Evolutionary conservation across 148 eudicot genomes (phyloP).

Genomic region (Gaultheria prostrata): DNA sequence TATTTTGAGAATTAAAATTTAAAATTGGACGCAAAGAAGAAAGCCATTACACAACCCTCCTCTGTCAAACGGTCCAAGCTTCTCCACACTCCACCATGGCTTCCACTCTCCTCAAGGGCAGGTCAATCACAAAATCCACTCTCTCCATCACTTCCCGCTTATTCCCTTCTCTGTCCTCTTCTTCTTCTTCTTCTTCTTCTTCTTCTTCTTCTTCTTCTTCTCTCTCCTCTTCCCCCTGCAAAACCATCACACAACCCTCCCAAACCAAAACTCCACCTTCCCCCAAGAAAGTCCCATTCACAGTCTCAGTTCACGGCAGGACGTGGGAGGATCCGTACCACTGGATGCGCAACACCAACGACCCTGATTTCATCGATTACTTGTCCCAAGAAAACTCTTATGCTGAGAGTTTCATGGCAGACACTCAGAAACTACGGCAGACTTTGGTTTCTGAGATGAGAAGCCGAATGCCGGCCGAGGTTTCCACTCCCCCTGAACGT

Average conservation of each 20-base stretch:
- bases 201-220: conserved; percentile 10
- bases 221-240: conserved; percentile 43
- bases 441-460: conserved; percentile 61
- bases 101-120: conserved; percentile 17
- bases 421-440: conserved; percentile 41
- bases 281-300: conserved; percentile 64
- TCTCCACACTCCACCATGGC: conserved; percentile 21
- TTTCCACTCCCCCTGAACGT: conserved; percentile 67
- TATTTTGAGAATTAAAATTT: too few species aligned
- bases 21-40: neutral
- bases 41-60: too few species aligned
- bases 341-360: conserved; percentile 83
- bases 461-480: conserved; percentile 46
- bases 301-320: conserved; percentile 57
- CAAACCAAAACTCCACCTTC: conserved; percentile 37
- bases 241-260: conserved; percentile 18
- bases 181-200: conserved; percentile 33
- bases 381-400: conserved; percentile 61
- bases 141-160: conserved; percentile 20
- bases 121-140: conserved; percentile 25
- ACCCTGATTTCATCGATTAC: conserved; percentile 66
- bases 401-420: conserved; percentile 69
- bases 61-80: neutral
- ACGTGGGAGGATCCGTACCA: conserved; percentile 80
- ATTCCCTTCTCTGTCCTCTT: conserved; percentile 23